Base-by-base conservation (phyloP, 169 alveolate species). In the Eimeria acervulina region DNA sequence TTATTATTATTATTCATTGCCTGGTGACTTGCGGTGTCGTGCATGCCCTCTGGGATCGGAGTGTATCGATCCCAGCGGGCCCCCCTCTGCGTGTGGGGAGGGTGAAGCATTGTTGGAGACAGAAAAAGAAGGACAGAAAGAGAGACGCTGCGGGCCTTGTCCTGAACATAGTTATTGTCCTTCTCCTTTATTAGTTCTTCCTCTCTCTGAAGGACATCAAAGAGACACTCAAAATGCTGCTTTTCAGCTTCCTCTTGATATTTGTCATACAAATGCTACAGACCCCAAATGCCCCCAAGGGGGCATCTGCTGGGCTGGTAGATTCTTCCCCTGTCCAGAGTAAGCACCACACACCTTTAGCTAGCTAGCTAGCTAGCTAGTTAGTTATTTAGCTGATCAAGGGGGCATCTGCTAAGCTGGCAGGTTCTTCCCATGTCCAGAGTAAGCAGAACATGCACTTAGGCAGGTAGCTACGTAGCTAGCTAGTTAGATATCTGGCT, bases 221-320 rank as follows among this genome's bases (percentile, higher is more conserved):
- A 81, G 90, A 19, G 90, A 81, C 72, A 40, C 90, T 38, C 42
- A 10, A 19, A 81, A n/a, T 26, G 51, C 90, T 10, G n/a, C 44
- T 0, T 10, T 42, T n/a, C 42, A 42, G 44, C 13, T 44, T 38
- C 66, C 90, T 23, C 23, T 81, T 15, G 90, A 42, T n/a, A 21
- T 26, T 38, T 81, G 90, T 72, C 90, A 81, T 72, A 23, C 90
- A 26, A 70, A 81, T n/a, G 21, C 15, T 12, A 44, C 90, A 28
- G 90, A 81, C 90, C 90, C 90, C 70, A 47, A 42, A 5, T 81
- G 90, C n/a, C 90, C 90, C 8, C n/a, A 42, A 26, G 90, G 90
- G 5, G 90, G 90, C 26, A 51, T 81, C 90, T 81, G 90, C 72
- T 81, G 90, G 90, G 90, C 40, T 2, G 90, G 90, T 0, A 81